Conservation (phyloP, 176 grass and related monocot species). For the Paspalum notatum region DNA sequence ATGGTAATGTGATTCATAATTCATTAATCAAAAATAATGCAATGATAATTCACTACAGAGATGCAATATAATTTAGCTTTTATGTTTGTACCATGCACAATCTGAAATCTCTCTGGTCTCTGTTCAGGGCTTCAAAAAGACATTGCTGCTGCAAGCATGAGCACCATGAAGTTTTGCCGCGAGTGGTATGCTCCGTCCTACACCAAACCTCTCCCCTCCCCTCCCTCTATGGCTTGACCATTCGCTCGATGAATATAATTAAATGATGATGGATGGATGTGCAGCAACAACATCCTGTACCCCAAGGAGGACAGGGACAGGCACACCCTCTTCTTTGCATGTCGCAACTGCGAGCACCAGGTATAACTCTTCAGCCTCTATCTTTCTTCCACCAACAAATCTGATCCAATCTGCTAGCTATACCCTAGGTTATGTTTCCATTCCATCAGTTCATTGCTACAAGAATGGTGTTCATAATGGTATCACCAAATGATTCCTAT, state of each 20-base stretch:
- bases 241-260: not conserved
- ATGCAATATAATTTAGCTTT: not conserved
- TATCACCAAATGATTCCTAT: too few relatives aligned
- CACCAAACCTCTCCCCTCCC: not conserved
- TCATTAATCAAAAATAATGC: not conserved
- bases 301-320: slow-evolving; percentile 68
- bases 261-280: not conserved
- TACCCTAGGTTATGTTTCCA: not conserved
- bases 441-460: not conserved
- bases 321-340: slow-evolving; percentile 57
- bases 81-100: not conserved
- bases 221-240: not conserved
- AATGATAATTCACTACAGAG: not conserved
- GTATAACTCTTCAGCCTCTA: slow-evolving; percentile 8
- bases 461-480: not conserved
- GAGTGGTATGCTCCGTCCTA: not conserved
- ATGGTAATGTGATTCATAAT: not conserved
- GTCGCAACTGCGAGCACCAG: slow-evolving; percentile 82
- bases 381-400: not conserved
- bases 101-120: not conserved
- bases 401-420: not conserved
- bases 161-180: slow-evolving; percentile 62
- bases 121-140: not conserved
- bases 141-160: slow-evolving; percentile 31
- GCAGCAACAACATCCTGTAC: slow-evolving; percentile 85